These are phyloP conservation scores for Euryodendron excelsum DNA, from an alignment of 148 eudicot genomes.

Conservation along the genomic window DNA sequence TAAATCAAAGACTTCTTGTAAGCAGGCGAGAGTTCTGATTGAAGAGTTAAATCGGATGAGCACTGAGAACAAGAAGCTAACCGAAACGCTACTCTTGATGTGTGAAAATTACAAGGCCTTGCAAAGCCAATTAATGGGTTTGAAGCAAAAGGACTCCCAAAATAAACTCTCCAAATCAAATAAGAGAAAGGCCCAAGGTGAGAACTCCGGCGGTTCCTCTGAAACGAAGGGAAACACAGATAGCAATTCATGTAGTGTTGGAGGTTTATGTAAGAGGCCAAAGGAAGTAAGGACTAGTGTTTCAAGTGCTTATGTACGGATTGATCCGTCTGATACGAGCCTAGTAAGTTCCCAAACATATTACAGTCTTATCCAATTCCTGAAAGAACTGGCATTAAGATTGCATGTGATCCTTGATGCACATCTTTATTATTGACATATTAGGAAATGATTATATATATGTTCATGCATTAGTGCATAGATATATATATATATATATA, in stretches of 20 bases:
- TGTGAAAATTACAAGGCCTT: slow-evolving; percentile 16
- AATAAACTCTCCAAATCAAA: background rate
- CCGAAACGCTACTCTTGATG: slow-evolving; percentile 24
- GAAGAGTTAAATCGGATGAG: slow-evolving; percentile 28
- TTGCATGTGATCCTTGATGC: too few relatives aligned
- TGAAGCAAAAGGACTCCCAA: background rate
- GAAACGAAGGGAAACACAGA: background rate
- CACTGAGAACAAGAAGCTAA: slow-evolving; percentile 36
- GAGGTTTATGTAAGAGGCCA: slow-evolving; percentile 16
- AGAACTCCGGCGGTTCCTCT: background rate
- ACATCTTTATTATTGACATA: too few relatives aligned
- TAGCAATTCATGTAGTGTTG: slow-evolving; percentile 14
- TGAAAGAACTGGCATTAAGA: too few relatives aligned
- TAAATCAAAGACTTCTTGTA: background rate
- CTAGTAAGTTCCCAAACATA: slow-evolving; percentile 28
- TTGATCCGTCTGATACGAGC: slow-evolving; percentile 36
- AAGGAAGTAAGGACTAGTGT: slow-evolving; percentile 23
- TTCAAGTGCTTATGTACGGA: slow-evolving; percentile 25
- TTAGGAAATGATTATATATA: too few relatives aligned
- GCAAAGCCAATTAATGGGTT: slow-evolving; percentile 12
- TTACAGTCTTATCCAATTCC: background rate
- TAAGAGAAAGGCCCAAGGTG: slow-evolving; percentile 23
- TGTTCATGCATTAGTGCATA: too few relatives aligned
- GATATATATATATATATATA: too few relatives aligned
- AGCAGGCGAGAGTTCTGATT: slow-evolving; percentile 11